A percentile compares a stretch with the other conserved stretches of the same genome.
Conservation (phyloP, 2,329 filamentous ascomycete species). For the Elsinoe australis region DNA sequence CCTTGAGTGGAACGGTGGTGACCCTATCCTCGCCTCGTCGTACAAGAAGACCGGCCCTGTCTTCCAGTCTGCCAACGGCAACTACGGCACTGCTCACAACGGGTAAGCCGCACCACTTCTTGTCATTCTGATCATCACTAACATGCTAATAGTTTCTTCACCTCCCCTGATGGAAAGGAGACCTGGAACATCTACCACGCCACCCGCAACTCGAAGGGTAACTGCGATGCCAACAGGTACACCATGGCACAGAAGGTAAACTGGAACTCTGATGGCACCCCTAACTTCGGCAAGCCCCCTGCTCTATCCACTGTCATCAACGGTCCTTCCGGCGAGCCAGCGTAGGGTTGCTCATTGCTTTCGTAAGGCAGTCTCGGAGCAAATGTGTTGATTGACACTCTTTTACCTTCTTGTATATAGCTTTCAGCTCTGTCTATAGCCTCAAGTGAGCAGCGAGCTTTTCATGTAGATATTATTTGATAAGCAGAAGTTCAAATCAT, state of each 20-base stretch:
- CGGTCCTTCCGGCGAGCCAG: slow-evolving; percentile 32
- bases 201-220: slow-evolving; percentile 41
- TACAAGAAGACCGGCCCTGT: slow-evolving; percentile 50
- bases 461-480: not conserved
- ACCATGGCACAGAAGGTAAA: slow-evolving; percentile 47
- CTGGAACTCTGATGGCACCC: slow-evolving; percentile 45
- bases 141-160: slow-evolving; percentile 43
- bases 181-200: slow-evolving; percentile 53
- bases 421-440: not conserved
- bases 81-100: slow-evolving; percentile 52
- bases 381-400: not conserved
- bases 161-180: slow-evolving; percentile 47
- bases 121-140: not conserved
- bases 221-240: slow-evolving; percentile 48
- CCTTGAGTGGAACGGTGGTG: slow-evolving; percentile 47
- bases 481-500: too few relatives aligned
- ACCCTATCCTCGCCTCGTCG: slow-evolving; percentile 38
- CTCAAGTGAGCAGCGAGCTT: not conserved
- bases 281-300: slow-evolving; percentile 42
- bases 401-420: slow-evolving; percentile 5
- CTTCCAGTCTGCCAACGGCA: slow-evolving; percentile 48
- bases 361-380: not conserved
- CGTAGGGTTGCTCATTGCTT: too few relatives aligned
- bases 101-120: slow-evolving; percentile 25
- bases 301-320: slow-evolving; percentile 28